Percentiles rank a stretch among this genome's conserved stretches.
Conservation (phyloP, 2,329 filamentous ascomycete species). For the Emergomyces africanus region DNA sequence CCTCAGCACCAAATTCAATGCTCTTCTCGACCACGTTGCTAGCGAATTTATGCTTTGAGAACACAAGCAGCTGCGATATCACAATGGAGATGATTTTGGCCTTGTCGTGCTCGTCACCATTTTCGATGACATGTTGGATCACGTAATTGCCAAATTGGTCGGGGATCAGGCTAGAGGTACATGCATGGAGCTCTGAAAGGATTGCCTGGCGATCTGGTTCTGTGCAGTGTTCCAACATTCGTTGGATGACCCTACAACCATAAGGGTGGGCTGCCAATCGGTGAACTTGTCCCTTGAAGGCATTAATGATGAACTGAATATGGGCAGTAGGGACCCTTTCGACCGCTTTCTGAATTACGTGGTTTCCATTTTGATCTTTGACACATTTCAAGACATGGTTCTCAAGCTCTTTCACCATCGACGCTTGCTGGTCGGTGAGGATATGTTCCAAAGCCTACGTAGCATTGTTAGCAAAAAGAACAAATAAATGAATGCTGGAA, state of each 20-base stretch:
- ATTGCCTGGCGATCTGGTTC: constrained; percentile 58
- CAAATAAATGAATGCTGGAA: constrained; percentile 7
- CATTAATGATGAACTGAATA: constrained; percentile 73
- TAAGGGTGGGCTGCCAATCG: constrained; percentile 66
- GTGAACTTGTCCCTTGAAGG: constrained; percentile 63
- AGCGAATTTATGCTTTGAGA: constrained; percentile 91
- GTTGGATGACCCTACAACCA: constrained; percentile 85
- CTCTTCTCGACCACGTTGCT: constrained; percentile 97
- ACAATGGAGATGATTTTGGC: constrained; percentile 61
- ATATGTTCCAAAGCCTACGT: constrained; percentile 72
- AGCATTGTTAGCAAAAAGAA: constrained; percentile 1
- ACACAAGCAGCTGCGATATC: constrained; percentile 54
- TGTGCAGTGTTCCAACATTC: constrained; percentile 73
- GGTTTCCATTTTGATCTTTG: constrained; percentile 84
- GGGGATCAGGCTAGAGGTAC: constrained; percentile 58
- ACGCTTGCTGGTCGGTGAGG: constrained; percentile 78
- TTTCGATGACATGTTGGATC: constrained; percentile 76
- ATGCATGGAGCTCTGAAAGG: constrained; percentile 64
- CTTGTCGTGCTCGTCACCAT: constrained; percentile 61
- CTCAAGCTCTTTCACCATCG: constrained; percentile 72
- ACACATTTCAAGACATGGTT: constrained; percentile 63
- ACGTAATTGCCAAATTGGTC: constrained; percentile 97
- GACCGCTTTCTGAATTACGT: constrained; percentile 91
- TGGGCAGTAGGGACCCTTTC: constrained; percentile 64
- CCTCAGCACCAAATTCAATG: constrained; percentile 55